Conservation (phyloP, 257 asterid genomes). For the Euphrasia confusa region DNA sequence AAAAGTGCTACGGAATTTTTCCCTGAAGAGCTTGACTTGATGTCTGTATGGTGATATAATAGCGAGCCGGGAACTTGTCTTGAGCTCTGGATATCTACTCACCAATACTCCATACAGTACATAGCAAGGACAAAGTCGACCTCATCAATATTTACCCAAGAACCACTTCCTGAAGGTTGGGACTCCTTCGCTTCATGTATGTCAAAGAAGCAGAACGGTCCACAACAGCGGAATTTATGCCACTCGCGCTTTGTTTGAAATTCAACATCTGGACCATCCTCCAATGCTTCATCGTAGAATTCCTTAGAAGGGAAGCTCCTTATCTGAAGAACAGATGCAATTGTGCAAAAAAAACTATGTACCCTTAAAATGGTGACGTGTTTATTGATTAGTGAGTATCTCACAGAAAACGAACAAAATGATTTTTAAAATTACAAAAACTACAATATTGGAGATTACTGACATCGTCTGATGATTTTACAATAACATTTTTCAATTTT, state of each 20-base stretch:
- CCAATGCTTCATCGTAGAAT: slow-evolving; percentile 71
- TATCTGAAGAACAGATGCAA: slow-evolving; percentile 49
- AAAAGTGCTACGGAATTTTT: slow-evolving; percentile 56
- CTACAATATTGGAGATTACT: too few relatives aligned
- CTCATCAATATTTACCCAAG: slow-evolving; percentile 85
- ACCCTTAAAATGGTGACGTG: background rate
- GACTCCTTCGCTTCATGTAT: slow-evolving; percentile 78
- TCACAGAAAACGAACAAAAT: background rate
- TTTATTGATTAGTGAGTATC: background rate
- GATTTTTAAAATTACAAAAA: too few relatives aligned
- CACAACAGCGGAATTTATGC: slow-evolving; percentile 82
- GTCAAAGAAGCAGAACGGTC: slow-evolving; percentile 95
- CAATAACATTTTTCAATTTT: too few relatives aligned
- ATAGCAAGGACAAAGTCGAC: slow-evolving; percentile 75
- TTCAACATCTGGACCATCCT: slow-evolving; percentile 77
- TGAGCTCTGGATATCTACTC: slow-evolving; percentile 79
- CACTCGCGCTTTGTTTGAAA: slow-evolving; percentile 66
- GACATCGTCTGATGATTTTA: too few relatives aligned
- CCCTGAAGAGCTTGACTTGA: slow-evolving; percentile 81
- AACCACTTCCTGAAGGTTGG: slow-evolving; percentile 70
- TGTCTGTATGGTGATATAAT: slow-evolving; percentile 82
- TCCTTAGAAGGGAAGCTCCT: slow-evolving; percentile 95
- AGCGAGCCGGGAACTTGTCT: slow-evolving; percentile 72
- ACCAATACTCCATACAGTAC: slow-evolving; percentile 71
- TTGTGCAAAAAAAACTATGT: background rate